Base-by-base conservation (phyloP, 257 asterid genomes). In the Nyctanthes arbortristis region DNA sequence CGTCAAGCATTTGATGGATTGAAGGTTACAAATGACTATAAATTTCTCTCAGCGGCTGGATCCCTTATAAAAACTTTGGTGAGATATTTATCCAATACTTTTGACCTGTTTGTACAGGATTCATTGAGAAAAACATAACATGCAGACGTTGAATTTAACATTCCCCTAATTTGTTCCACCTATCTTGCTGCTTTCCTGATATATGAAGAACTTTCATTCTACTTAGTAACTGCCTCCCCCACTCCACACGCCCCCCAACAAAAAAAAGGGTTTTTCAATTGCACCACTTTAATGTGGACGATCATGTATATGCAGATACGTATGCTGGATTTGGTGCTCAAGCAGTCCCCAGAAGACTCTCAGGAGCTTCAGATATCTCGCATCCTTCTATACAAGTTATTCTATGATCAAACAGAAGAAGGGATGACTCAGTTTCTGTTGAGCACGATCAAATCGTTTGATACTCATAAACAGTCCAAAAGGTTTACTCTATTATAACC, bases 321-420 rank as follows among this genome's bases (percentile, higher is more conserved):
- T 11, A 85, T 89, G 87, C 75, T 94, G 87, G 97, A 91, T 82
- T 85, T 91, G 87, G 97, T 91, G 78, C 85, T 94, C 69, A 85
- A 86, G 82, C 84, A 79, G 81, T 86, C 93, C 66, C 76, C 80
- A 54, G 93, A 88, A 82, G 96, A 89, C 78, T 91, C 97, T 22
- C 84, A 71, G 81, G 99, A 94, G 80, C 84, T 89, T 79, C 94
- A 85, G 84, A 94, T 91, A 40, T 94, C 96, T 59, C 93, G 99
- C 12, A 66, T 89, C 80, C 97, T 91, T 75, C 95, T 94, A 49
- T 94, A 91, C 90, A 94, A 94, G 88, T 81, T 94, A 80, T 91
- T 94, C 81, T 94, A 94, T 63, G 96, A 94, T 85, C 99, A 94
- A 82, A 94, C 99, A 32, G 99, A 94, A 75, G 97, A 87, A 77